Conservation (phyloP, 441 rosid genomes). For the Kokia cookei region DNA sequence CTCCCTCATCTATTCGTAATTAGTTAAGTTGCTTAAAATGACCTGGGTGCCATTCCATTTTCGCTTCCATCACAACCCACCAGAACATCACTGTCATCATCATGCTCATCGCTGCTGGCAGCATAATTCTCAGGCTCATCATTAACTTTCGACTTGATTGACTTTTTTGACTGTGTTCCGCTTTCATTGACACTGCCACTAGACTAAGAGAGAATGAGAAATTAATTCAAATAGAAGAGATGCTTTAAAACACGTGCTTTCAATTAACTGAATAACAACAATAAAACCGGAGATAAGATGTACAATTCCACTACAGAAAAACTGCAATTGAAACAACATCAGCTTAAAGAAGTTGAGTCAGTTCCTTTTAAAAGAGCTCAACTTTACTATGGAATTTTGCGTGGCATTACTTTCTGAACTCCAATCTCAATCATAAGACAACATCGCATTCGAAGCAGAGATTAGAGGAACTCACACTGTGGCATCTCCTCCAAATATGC, state of each 20-base stretch:
- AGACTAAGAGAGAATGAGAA: too few relatives aligned
- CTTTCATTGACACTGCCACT: too few relatives aligned
- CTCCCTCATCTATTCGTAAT: background rate
- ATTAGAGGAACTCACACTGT: slow-evolving; percentile 47
- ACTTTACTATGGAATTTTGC: background rate
- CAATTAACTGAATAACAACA: slow-evolving; percentile 8
- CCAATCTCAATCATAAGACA: slow-evolving; percentile 1
- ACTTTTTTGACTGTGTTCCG: slow-evolving; percentile 1
- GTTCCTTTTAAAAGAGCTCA: background rate
- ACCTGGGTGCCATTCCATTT: slow-evolving; percentile 69
- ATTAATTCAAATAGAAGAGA: background rate
- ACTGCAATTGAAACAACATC: background rate
- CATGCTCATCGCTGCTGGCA: slow-evolving; percentile 34
- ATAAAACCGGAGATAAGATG: slow-evolving; percentile 2
- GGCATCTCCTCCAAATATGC: slow-evolving; percentile 93
- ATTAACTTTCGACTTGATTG: slow-evolving; percentile 32
- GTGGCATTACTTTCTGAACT: background rate
- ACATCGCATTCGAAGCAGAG: slow-evolving; percentile 10
- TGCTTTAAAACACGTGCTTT: background rate
- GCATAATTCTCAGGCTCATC: slow-evolving; percentile 34
- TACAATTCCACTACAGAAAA: background rate
- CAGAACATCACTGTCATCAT: slow-evolving; percentile 32
- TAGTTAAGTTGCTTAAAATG: background rate
- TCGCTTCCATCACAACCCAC: slow-evolving; percentile 47
- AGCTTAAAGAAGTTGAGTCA: background rate